These are phyloP conservation scores for Tolypocladium paradoxum DNA, from an alignment of 2,329 filamentous ascomycete genomes.

Conservation along the genomic window DNA sequence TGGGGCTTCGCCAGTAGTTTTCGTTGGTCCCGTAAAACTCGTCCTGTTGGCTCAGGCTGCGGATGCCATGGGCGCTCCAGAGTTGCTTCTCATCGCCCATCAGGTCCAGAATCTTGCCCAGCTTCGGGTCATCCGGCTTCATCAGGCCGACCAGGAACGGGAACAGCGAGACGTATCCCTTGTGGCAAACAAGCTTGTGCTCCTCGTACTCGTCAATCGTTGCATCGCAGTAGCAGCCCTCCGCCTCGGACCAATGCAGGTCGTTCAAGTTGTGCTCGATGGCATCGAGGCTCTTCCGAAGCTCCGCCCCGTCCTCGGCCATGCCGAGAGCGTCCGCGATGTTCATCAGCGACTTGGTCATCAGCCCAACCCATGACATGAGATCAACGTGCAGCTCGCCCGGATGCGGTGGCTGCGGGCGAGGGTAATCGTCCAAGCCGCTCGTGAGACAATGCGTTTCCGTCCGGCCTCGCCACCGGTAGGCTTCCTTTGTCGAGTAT, in stretches of 20 bases:
- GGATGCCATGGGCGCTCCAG: slow-evolving; percentile 83
- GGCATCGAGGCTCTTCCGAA: slow-evolving; percentile 59
- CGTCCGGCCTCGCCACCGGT: slow-evolving; percentile 88
- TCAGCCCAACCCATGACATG: slow-evolving; percentile 95
- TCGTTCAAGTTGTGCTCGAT: slow-evolving; percentile 83
- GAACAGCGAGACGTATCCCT: slow-evolving; percentile 89
- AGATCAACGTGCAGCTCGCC: slow-evolving; percentile 93
- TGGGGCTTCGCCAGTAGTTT: slow-evolving; percentile 92
- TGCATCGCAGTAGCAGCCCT: slow-evolving; percentile 83
- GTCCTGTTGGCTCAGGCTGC: slow-evolving; percentile 77
- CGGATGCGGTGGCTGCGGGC: slow-evolving; percentile 84
- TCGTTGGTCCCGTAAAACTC: slow-evolving; percentile 80
- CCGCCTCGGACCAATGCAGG: slow-evolving; percentile 78
- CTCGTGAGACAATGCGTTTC: slow-evolving; percentile 82
- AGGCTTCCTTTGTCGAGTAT: slow-evolving; percentile 82
- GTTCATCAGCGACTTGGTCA: slow-evolving; percentile 74
- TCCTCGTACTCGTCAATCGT: slow-evolving; percentile 95
- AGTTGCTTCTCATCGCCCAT: slow-evolving; percentile 73
- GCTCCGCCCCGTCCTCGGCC: slow-evolving; percentile 63
- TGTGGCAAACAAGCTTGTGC: slow-evolving; percentile 81
- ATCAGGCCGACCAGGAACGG: slow-evolving; percentile 82
- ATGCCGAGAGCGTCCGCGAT: slow-evolving; percentile 69
- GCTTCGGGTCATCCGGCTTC: slow-evolving; percentile 58
- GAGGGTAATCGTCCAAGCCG: slow-evolving; percentile 92
- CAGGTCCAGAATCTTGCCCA: slow-evolving; percentile 66